Conservation (phyloP, 352 stramenopile species). For the Globisporangium lucens region DNA sequence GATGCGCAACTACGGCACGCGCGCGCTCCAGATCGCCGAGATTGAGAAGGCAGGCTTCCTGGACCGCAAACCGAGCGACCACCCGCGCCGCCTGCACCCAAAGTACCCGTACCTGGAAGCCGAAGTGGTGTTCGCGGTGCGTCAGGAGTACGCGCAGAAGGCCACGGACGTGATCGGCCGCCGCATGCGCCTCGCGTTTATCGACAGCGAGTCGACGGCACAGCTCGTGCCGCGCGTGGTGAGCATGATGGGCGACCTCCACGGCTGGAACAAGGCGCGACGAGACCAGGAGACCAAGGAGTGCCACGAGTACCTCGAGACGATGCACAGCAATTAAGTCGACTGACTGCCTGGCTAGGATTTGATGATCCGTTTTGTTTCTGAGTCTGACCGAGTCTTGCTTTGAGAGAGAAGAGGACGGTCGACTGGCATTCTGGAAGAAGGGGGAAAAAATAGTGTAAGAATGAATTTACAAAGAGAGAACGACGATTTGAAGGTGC, state of each 20-base stretch:
- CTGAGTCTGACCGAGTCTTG: not conserved
- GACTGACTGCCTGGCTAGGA: not conserved
- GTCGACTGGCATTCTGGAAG: not conserved
- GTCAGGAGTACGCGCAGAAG: slow-evolving; percentile 94
- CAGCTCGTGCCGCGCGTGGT: slow-evolving; percentile 86
- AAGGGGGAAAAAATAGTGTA: not conserved
- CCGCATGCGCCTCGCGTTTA: slow-evolving; percentile 91
- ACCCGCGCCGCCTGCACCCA: slow-evolving; percentile 86
- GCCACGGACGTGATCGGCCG: slow-evolving; percentile 91
- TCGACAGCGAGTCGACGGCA: slow-evolving; percentile 83
- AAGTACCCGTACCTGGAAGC: slow-evolving; percentile 95
- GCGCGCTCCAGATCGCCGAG: slow-evolving; percentile 93
- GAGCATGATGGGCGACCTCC: slow-evolving; percentile 91
- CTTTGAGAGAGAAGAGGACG: not conserved
- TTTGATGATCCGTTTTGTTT: not conserved
- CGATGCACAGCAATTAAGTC: slow-evolving; percentile 79
- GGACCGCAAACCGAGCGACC: slow-evolving; percentile 80
- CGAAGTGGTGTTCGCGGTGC: slow-evolving; percentile 92
- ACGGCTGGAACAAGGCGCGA: slow-evolving; percentile 80
- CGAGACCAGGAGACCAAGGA: slow-evolving; percentile 73
- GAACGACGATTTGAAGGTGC: not conserved
- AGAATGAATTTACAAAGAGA: slow-evolving; percentile 15
- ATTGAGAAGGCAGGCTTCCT: slow-evolving; percentile 85
- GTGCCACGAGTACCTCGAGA: slow-evolving; percentile 74
- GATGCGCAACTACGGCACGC: slow-evolving; percentile 95